These are phyloP conservation scores for Lupinus albus DNA, from an alignment of 306 rosid species.

Conservation along the genomic window DNA sequence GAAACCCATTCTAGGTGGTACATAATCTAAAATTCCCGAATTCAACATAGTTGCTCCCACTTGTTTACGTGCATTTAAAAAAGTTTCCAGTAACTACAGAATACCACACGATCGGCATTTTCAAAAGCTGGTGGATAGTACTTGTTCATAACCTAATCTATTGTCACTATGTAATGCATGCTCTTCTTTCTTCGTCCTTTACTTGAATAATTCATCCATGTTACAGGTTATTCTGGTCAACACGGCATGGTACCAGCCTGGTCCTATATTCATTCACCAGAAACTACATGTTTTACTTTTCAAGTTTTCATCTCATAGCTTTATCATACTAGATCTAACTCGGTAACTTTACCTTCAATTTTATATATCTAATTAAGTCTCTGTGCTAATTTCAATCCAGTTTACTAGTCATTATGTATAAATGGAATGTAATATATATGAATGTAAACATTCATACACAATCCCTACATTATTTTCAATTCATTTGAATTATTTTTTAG, in stretches of 20 bases:
- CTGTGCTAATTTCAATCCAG: neutral
- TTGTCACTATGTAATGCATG: neutral
- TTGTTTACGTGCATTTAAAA: no score
- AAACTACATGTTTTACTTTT: neutral
- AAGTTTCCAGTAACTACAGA: no score
- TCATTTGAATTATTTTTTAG: no score
- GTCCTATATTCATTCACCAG: slow-evolving; percentile 9
- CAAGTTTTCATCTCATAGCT: neutral
- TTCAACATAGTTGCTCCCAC: no score
- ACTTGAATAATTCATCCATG: slow-evolving; percentile 3
- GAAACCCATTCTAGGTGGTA: no score
- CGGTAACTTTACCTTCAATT: neutral
- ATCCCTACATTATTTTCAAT: no score
- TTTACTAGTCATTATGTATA: neutral
- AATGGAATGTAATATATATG: no score
- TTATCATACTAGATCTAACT: neutral
- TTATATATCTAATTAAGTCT: neutral
- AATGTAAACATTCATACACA: no score
- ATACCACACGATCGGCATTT: slow-evolving; percentile 58
- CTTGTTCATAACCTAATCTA: slow-evolving; percentile 12
- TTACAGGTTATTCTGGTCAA: slow-evolving; percentile 40
- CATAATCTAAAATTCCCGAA: no score
- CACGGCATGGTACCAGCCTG: slow-evolving; percentile 33
- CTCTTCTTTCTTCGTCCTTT: slow-evolving; percentile 30
- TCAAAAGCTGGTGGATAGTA: slow-evolving; percentile 42